Base-by-base conservation (phyloP, 768 basidiomycete genomes). In the Paxillus ammoniavirescens region DNA sequence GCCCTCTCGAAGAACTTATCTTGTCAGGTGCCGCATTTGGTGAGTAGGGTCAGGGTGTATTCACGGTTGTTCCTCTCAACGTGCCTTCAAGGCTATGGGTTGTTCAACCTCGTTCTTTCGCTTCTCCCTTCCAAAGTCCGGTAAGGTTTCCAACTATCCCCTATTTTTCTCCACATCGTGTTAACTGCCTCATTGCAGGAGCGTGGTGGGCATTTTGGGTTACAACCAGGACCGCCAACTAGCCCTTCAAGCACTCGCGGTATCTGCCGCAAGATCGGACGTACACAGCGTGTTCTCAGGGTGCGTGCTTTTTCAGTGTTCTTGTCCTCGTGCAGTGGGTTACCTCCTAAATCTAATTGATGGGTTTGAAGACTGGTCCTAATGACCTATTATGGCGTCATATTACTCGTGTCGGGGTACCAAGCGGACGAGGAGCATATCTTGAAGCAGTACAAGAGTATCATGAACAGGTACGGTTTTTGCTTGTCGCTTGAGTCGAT, bases 91-190 rank as follows among this genome's bases (percentile, higher is more conserved):
- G 78, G 81, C 0, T 84, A 74, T 61, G 87, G 89, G 0, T 64
- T 92, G 23, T 92, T 92, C 72, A 91, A 91, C 63, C 77, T 92
- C 44, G 84, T 91, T 9, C 83, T 92, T 54, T 90, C 87, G 4
- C 67, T 92, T 15, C 70, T 92, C 13, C 91, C 90, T 15, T 82
- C 83, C 56, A 83, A 80, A 61, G 72, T 86, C 50, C 83, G 86
- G 87, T 88, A 57, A 50, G 81, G 65, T 9, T 13, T 17, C 23
- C 49, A 17, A 4, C 23, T 8, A 23, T 13, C 21, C 13, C 12
- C 12, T 12, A 33, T 37, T 21, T 7, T 30, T 31, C 23, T 10
- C 8, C 4, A 31, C 8, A 31, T 37, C 35, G 49, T 21, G 17
- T 12, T 42, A 26, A 42, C 45, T 14, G n/a, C 33, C 42, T 30